Evolutionary conservation across 192 early-diverging fungal genomes (phyloP), one percentile per base, ranked within the genome.

Genomic region (Coemansia interrupta): DNA sequence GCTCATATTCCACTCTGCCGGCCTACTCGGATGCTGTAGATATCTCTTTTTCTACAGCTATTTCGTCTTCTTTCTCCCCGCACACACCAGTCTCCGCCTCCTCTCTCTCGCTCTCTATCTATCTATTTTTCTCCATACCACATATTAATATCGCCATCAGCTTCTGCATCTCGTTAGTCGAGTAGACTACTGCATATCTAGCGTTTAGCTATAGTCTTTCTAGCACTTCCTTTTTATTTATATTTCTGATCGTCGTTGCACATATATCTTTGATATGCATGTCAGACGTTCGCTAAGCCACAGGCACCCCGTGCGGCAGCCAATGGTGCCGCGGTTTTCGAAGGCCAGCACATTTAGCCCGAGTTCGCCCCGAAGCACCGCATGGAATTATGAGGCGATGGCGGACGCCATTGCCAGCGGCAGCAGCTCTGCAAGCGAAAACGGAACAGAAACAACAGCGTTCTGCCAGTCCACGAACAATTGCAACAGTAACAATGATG

Each of bases 301-400:
- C 48, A 50, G n/a, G n/a, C 48, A 28, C 12, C 23, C 48, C 1
- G 13, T 28, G 24, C 48, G 18, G n/a, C 23, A 26, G 48, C n/a
- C 48, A 28, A 23, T 15, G 24, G 28, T 7, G 14, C 48, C 28
- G 24, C 13, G 48, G 48, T 29, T 50, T 50, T 9, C 26, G 12
- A 50, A 50, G 26, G 23, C 48, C 23, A 50, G 26, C 48, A 50
- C 24, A 5, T 50, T 50, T 28, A 50, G 48, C 24, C 48, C 48
- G 4, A 17, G 48, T 9, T 50, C 48, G 13, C 23, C n/a, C 19
- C 19, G 17, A 28, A 19, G 15, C 18, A 17, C 30, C 29, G 52
- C 28, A 26, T 62, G 60, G 66, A 42, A 60, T 5, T 54, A 69
- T 36, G 48, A 62, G 26, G 19, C 41, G 12, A 58, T 46, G 23